A percentile compares a stretch with the other conserved stretches of the same genome.
Conservation (phyloP, 192 early-diverging fungal genomes). For the Kickxella alabastrina region DNA sequence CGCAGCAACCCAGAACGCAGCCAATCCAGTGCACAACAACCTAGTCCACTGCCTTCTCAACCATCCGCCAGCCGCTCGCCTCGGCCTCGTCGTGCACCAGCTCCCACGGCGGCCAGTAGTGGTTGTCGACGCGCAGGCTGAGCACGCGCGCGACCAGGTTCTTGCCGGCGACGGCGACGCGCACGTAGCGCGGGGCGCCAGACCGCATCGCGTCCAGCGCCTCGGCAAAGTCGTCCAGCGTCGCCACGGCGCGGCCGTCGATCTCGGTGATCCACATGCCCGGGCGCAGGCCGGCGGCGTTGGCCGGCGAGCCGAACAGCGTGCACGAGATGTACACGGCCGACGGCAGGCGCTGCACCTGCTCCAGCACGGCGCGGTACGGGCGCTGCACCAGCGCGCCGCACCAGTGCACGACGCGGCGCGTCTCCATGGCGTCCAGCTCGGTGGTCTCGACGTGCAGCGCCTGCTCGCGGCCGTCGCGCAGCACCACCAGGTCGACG, state of each 20-base stretch:
- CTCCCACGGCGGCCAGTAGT: conserved; percentile 74
- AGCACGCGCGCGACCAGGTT: conserved; percentile 63
- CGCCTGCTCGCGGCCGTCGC: conserved; percentile 65
- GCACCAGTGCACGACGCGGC: conserved; percentile 77
- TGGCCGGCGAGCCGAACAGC: conserved; percentile 70
- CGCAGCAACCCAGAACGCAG: no score
- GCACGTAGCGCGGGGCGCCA: conserved; percentile 27
- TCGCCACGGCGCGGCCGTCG: conserved; percentile 56
- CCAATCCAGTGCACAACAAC: no score
- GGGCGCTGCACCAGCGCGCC: conserved; percentile 77
- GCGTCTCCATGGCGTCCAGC: conserved; percentile 59
- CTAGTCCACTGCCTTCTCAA: no score
- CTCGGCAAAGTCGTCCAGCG: conserved; percentile 57
- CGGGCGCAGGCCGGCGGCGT: conserved; percentile 60
- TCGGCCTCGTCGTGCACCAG: conserved; percentile 57
- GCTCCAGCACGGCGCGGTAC: conserved; percentile 70
- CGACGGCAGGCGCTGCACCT: conserved; percentile 60
- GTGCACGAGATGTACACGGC: conserved; percentile 70
- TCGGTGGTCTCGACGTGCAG: conserved; percentile 64
- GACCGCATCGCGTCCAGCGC: not conserved
- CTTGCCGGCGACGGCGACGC: conserved; percentile 45
- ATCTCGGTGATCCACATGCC: conserved; percentile 78
- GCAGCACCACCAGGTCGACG: conserved; percentile 61
- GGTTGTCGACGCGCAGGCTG: conserved; percentile 68
- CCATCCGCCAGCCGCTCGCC: conserved; percentile 51